Evolutionary conservation across 129 eudicot genomes (phyloP), one percentile per base, ranked within the genome.

Genomic region (Flaveria linearis): DNA sequence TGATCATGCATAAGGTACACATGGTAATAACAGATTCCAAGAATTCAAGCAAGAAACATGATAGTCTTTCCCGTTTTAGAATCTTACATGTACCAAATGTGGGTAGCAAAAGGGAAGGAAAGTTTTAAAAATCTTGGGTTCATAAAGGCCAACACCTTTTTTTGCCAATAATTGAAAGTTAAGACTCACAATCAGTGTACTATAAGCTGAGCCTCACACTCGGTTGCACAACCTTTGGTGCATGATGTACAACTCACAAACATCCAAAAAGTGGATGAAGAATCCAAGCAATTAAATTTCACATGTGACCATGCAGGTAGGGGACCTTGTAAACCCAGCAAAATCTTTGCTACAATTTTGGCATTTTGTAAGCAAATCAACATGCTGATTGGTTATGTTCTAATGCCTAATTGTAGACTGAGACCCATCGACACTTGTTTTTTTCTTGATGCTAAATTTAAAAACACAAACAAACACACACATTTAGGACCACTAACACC

Each of bases 271-370:
- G 41, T 64, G 13, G 26, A 51, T 10, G 36, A 61, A 79, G 82
- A 83, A 73, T 80, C 69, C 80, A 81, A 78, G n/a, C 41, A 26
- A 61, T 23, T 23, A 61, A 61, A 61, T 61, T 28, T 69, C 87
- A 78, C 88, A 77, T 88, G 84, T 86, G 87, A 63, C 51, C 83
- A 80, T 71, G 87, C 68, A 72, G 63, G 66, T 61, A 67, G 78
- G 76, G 85, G 88, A 66, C 83, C 78, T 68, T 71, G 78, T 72
- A 69, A 75, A 62, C 55, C 20, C 76, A 78, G 64, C 78, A 84
- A 78, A 45, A 74, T 50, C 56, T 28, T 61, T 76, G 53, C 69
- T 9, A 41, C 39, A 15, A 62, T 52, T 82, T 79, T 90, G 89
- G 78, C 89, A 80, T 75, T 62, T 87, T 85, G 88, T 71, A 53